Conservation (phyloP, 148 eudicot genomes). For the Mesembryanthemum crystallinum region DNA sequence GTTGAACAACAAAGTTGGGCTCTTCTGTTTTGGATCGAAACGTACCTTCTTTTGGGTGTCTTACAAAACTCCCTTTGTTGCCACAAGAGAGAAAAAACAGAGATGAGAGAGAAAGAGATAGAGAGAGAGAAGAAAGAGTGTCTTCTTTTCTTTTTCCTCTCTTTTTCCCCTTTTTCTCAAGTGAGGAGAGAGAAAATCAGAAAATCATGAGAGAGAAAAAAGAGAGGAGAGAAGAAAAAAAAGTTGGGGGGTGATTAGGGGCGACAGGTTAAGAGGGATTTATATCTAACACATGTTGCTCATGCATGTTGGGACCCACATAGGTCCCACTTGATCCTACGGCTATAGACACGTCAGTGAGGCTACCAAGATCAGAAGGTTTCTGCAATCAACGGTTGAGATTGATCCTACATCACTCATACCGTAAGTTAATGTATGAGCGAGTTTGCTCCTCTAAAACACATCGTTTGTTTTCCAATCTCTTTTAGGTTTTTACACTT, state of each 20-base stretch:
- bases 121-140: constrained; percentile 5
- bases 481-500: constrained; percentile 1
- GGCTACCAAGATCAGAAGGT: neutral
- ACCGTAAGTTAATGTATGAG: constrained; percentile 11
- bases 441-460: constrained; percentile 3
- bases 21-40: constrained; percentile 20
- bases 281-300: constrained; percentile 28
- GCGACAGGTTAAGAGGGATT: neutral
- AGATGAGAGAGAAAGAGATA: neutral
- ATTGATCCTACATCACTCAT: constrained; percentile 1
- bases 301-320: constrained; percentile 32
- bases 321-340: constrained; percentile 17
- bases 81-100: neutral
- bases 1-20: neutral
- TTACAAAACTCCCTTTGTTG: constrained; percentile 8
- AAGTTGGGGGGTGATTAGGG: neutral
- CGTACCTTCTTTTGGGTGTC: constrained; percentile 13
- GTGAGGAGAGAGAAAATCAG: neutral
- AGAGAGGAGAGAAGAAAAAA: neutral
- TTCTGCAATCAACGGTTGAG: constrained; percentile 22
- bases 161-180: neutral
- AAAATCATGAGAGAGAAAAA: neutral
- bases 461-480: neutral
- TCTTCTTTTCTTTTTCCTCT: neutral
- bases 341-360: constrained; percentile 7